phyloP scores from a whole-genome alignment of 805 yeast species.

The Ogataea methanolica region DNA sequence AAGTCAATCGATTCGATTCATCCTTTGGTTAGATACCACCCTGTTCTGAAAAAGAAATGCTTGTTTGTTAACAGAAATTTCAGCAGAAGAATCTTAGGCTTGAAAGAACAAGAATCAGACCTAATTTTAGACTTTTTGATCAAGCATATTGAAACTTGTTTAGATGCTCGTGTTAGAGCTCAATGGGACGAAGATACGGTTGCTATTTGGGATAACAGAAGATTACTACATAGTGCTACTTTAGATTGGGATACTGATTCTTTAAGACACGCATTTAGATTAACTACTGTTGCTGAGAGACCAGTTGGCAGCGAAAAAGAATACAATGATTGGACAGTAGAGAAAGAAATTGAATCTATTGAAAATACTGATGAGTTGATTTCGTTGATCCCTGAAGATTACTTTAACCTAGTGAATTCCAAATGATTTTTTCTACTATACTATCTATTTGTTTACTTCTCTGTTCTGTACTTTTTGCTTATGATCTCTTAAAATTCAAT shows the following conservation, averaged over 20 bases:
- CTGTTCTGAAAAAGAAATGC: conserved; percentile 61
- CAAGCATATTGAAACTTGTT: conserved; percentile 44
- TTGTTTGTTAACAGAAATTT: conserved; percentile 57
- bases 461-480: too few relatives aligned
- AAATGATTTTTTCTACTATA: too few relatives aligned
- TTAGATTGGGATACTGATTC: conserved; percentile 67
- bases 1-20: conserved; percentile 58
- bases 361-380: conserved; percentile 13
- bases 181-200: conserved; percentile 68
- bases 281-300: conserved; percentile 69
- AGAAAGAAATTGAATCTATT: conserved; percentile 18
- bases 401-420: conserved; percentile 3
- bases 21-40: conserved; percentile 70
- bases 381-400: conserved; percentile 17
- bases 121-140: conserved; percentile 53
- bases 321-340: conserved; percentile 29
- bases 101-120: conserved; percentile 69
- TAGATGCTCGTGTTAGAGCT: conserved; percentile 66
- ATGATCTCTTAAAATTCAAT: too few relatives aligned
- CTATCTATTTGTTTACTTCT: too few relatives aligned
- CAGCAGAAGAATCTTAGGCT: conserved; percentile 62
- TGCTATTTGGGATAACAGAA: conserved; percentile 77
- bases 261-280: conserved; percentile 68
- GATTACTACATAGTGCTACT: conserved; percentile 63
- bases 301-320: conserved; percentile 39